Conservation (phyloP, 306 rosid genomes). For the Abrus precatorius region DNA sequence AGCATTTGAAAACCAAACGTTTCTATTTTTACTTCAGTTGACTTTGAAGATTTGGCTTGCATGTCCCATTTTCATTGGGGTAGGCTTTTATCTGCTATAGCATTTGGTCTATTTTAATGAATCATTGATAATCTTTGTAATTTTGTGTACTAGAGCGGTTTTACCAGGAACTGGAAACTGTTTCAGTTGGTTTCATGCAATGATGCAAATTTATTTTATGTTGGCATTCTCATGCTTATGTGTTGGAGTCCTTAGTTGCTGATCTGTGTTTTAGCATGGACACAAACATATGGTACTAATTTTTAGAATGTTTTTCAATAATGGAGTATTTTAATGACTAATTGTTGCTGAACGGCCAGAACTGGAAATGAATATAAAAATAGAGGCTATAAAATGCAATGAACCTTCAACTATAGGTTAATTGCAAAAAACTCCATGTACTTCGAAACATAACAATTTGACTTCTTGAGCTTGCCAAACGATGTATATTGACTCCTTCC, state of each 20-base stretch:
- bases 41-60: conserved; percentile 31
- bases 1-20: conserved; percentile 22
- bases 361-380: conserved; percentile 10
- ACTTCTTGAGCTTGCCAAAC: conserved; percentile 4
- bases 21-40: conserved; percentile 35
- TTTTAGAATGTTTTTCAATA: conserved; percentile 23
- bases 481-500: conserved; percentile 1
- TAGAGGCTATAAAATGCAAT: background rate
- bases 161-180: conserved; percentile 31
- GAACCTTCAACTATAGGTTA: conserved; percentile 16
- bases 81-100: conserved; percentile 41
- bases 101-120: conserved; percentile 43
- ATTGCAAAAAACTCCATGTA: background rate
- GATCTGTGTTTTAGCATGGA: conserved; percentile 35
- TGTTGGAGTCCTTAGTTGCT: conserved; percentile 5
- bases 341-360: background rate
- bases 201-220: conserved; percentile 1
- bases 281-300: conserved; percentile 29
- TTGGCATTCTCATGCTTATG: background rate
- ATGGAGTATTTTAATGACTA: background rate
- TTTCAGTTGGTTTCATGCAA: conserved; percentile 6
- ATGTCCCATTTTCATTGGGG: conserved; percentile 22
- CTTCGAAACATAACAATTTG: background rate
- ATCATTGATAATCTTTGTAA: conserved; percentile 1
- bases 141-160: background rate